Percentiles rank a stretch among this genome's conserved stretches.
Evolutionary conservation across 805 yeast species (phyloP).

Genomic region (Millerozyma miso): DNA sequence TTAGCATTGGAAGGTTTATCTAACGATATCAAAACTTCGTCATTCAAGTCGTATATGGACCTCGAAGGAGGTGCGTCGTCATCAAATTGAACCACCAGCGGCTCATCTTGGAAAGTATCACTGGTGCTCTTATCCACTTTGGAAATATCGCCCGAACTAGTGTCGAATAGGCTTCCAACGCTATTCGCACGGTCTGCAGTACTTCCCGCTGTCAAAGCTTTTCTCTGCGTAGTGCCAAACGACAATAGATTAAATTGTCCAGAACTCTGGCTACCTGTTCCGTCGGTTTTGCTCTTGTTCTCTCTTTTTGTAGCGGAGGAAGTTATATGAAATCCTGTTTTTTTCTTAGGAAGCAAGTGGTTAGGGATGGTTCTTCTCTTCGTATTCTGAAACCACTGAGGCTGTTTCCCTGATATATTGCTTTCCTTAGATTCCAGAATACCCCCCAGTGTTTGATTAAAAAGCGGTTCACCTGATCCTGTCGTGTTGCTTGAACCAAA

Average conservation of each 20-base stretch:
- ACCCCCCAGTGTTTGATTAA: not conserved
- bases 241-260: constrained; percentile 32
- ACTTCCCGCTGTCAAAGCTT: constrained; percentile 11
- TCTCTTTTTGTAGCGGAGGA: constrained; percentile 16
- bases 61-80: constrained; percentile 48
- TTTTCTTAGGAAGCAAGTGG: constrained; percentile 38
- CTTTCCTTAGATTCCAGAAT: constrained; percentile 1
- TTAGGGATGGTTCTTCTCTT: constrained; percentile 37
- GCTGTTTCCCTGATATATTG: constrained; percentile 14
- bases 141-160: constrained; percentile 15
- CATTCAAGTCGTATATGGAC: constrained; percentile 47
- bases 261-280: constrained; percentile 9
- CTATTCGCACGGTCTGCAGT: constrained; percentile 16
- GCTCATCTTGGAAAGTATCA: constrained; percentile 15
- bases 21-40: constrained; percentile 36
- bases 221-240: constrained; percentile 28
- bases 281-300: constrained; percentile 3
- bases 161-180: constrained; percentile 19
- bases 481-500: constrained; percentile 7
- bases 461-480: not conserved
- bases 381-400: constrained; percentile 35
- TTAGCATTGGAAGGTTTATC: constrained; percentile 29
- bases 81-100: constrained; percentile 26
- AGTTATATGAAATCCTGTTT: constrained; percentile 35
- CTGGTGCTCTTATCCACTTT: constrained; percentile 22